These are phyloP conservation scores for Blastobotrys mokoenaii DNA, from an alignment of 805 yeast species.

Conservation along the genomic window DNA sequence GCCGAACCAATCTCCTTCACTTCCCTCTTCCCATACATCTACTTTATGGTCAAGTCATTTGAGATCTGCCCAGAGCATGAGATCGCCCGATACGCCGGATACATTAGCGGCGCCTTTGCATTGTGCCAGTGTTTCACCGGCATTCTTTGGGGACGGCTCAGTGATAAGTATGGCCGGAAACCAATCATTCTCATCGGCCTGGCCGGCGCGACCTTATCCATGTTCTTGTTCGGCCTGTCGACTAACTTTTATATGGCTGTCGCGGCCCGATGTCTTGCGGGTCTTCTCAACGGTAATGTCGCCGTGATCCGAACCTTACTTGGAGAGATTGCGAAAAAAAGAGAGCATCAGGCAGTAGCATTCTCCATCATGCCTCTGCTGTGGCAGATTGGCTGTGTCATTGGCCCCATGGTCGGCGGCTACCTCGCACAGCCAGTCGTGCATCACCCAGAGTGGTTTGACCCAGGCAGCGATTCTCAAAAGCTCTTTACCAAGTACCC, in stretches of 20 bases:
- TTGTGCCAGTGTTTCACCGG: constrained; percentile 50
- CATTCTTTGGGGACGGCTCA: constrained; percentile 50
- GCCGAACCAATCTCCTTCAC: constrained; percentile 60
- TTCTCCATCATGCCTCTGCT: constrained; percentile 53
- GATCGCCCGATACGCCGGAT: constrained; percentile 54
- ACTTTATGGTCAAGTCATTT: constrained; percentile 55
- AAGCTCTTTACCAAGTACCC: constrained; percentile 35
- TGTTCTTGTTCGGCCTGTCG: constrained; percentile 47
- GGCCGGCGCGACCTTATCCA: constrained; percentile 41
- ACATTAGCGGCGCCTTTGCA: constrained; percentile 54
- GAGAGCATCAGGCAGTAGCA: constrained; percentile 54
- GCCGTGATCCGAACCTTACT: constrained; percentile 55
- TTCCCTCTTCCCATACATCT: constrained; percentile 54
- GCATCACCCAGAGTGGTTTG: constrained; percentile 23
- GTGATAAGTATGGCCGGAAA: constrained; percentile 52
- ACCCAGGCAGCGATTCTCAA: no score
- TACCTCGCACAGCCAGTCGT: constrained; percentile 40
- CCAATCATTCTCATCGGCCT: constrained; percentile 44
- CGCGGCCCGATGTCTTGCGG: constrained; percentile 44
- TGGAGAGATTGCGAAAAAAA: constrained; percentile 51
- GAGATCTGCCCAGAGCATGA: constrained; percentile 38
- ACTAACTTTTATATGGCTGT: constrained; percentile 45
- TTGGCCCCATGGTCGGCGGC: constrained; percentile 56
- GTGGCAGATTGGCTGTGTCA: constrained; percentile 51
- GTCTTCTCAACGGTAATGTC: constrained; percentile 54